Base-by-base conservation (phyloP, 306 rosid species). In the Arachis stenosperma region DNA sequence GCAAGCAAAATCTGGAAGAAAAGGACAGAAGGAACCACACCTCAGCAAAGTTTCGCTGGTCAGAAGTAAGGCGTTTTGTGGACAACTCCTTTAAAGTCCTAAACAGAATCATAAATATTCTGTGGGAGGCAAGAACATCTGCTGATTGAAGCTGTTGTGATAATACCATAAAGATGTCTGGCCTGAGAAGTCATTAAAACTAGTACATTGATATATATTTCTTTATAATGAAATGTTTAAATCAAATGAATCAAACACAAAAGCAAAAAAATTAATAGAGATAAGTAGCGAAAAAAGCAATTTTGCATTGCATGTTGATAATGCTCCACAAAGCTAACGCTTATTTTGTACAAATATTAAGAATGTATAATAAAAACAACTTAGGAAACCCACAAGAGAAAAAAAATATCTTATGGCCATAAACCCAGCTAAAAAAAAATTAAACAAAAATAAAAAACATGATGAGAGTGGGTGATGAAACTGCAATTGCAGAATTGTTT, bases 41-140 rank as follows among this genome's bases (percentile, higher is more conserved):
- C 98, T 94, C 90, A 47, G 97, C 96, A 83, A 85, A 94, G 82
- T 82, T 88, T 85, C 86, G 88, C 69, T 91, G 94, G 80, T 91
- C 97, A 42, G 91, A 84, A 3, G 86, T 82, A 52, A 94, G 96
- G 79, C 97, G 97, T 79, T 91, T 94, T 41, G 90, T 89, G 71
- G 98, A 88, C 81, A 94, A 82, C 84, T 94, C 98, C 70, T 89
- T 94, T 82, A 94, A 80, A 43, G 91, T 86, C 80, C 91, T 88
- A 82, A 88, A 89, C 47, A 94, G 85, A 76, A 85, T 89, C 92
- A 86, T 84, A 76, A 91, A 91, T 60, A 89, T 91, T 64, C 97
- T 72, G 78, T 90, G 94, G 77, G 97, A 91, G 42, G 93, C 84
- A 81, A 91, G 86, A 74, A 83, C 85, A 83, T 89, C 95, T 65